Percentiles rank a stretch among this genome's conserved stretches.
Evolutionary conservation across 768 basidiomycete genomes (phyloP).

Genomic region (Lentinula sp.): DNA sequence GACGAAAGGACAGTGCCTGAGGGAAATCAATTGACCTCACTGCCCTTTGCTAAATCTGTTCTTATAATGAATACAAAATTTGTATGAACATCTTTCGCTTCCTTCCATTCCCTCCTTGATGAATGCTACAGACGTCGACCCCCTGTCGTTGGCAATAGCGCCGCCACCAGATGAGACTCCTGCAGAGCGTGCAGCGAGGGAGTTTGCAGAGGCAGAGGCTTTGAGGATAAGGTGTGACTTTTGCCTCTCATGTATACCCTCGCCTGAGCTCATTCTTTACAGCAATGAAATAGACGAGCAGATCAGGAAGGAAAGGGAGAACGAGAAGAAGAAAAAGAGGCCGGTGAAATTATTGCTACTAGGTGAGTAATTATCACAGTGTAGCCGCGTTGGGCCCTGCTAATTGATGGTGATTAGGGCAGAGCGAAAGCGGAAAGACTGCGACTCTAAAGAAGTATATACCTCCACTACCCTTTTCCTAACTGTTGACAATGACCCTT

Average conservation of each 20-base stretch:
- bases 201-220: slow-evolving; percentile 58
- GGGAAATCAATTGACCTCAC: neutral
- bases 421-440: slow-evolving; percentile 76
- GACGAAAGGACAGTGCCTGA: neutral
- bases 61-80: slow-evolving; percentile 6
- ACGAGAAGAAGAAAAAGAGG: slow-evolving; percentile 54
- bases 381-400: neutral
- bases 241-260: neutral
- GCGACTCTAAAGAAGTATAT: slow-evolving; percentile 70
- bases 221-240: slow-evolving; percentile 34
- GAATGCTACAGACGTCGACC: slow-evolving; percentile 45
- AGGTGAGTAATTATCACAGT: slow-evolving; percentile 28
- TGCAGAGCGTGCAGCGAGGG: slow-evolving; percentile 47
- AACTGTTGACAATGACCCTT: neutral
- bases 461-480: slow-evolving; percentile 5
- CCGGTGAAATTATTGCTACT: slow-evolving; percentile 72
- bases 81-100: neutral
- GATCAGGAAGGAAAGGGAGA: slow-evolving; percentile 53
- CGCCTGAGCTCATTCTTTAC: neutral
- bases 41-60: neutral
- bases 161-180: slow-evolving; percentile 62
- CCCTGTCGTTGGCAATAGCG: slow-evolving; percentile 51
- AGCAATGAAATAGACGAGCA: slow-evolving; percentile 76
- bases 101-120: neutral
- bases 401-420: slow-evolving; percentile 26